A percentile compares a stretch with the other conserved stretches of the same genome.
Conservation (phyloP, 768 basidiomycete genomes). For the Leccinum rimulosum region DNA sequence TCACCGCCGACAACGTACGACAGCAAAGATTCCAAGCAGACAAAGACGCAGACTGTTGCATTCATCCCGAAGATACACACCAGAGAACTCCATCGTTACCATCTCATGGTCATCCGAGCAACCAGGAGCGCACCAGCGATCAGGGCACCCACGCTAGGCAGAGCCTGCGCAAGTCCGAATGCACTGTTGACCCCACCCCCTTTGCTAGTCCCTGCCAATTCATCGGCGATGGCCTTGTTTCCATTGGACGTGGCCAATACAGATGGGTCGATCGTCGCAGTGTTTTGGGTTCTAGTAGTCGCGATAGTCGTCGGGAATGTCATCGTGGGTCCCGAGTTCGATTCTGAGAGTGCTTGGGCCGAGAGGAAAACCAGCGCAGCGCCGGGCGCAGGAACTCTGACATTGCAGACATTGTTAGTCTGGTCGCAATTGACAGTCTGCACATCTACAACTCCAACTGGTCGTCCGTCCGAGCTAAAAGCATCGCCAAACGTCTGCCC, state of each 20-base stretch:
- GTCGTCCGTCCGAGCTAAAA: conserved; percentile 67
- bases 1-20: conserved; percentile 11
- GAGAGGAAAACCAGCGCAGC: conserved; percentile 75
- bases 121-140: conserved; percentile 18
- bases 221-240: conserved; percentile 33
- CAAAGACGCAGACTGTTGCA: conserved; percentile 8
- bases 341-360: conserved; percentile 36
- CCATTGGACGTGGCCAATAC: conserved; percentile 69
- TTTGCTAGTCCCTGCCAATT: conserved; percentile 10
- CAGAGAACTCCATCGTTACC: neutral
- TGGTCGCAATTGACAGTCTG: conserved; percentile 60
- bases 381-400: conserved; percentile 67
- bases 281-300: conserved; percentile 33
- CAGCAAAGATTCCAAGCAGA: conserved; percentile 10
- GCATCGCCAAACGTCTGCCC: conserved; percentile 66
- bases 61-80: neutral
- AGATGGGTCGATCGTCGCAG: conserved; percentile 51
- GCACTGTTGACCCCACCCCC: neutral
- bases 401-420: conserved; percentile 48
- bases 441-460: conserved; percentile 52
- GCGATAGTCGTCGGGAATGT: conserved; percentile 57
- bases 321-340: conserved; percentile 32
- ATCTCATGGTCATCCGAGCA: conserved; percentile 1
- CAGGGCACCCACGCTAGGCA: conserved; percentile 12
- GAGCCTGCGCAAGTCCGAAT: conserved; percentile 6